A percentile compares a stretch with the other conserved stretches of the same genome.
These are phyloP conservation scores for Phoenix dactylifera DNA, from an alignment of 176 grass and related monocot genomes.

Conservation along the genomic window DNA sequence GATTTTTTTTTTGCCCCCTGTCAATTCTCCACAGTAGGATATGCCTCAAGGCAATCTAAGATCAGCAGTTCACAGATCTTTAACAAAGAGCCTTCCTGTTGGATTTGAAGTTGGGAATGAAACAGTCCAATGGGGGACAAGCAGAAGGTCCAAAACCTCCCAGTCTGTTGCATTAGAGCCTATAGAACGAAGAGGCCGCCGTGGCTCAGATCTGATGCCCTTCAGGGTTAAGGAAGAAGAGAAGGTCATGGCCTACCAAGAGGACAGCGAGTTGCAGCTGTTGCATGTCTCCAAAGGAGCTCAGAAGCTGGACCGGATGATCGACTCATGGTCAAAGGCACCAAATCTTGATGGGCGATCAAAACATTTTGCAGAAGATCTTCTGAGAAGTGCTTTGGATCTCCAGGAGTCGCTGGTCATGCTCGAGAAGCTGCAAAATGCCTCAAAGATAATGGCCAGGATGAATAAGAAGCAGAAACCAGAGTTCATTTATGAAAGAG, in stretches of 20 bases:
- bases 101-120: conserved; percentile 37
- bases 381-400: conserved; percentile 60
- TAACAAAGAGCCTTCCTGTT: conserved; percentile 45
- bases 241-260: conserved; percentile 28
- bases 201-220: conserved; percentile 14
- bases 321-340: conserved; percentile 12
- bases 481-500: neutral
- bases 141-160: neutral
- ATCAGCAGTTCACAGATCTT: conserved; percentile 74
- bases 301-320: conserved; percentile 7
- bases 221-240: conserved; percentile 30
- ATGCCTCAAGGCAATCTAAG: conserved; percentile 89
- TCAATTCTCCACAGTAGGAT: conserved; percentile 15
- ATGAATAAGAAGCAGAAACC: conserved; percentile 38
- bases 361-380: conserved; percentile 52
- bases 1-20: neutral
- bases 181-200: conserved; percentile 20
- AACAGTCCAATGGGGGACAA: conserved; percentile 7
- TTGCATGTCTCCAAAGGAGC: conserved; percentile 19
- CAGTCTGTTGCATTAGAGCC: conserved; percentile 38
- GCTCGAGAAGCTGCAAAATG: conserved; percentile 52
- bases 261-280: conserved; percentile 34
- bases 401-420: conserved; percentile 71
- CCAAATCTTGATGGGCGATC: conserved; percentile 13
- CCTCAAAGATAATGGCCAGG: conserved; percentile 23